A percentile compares a stretch with the other conserved stretches of the same genome.
phyloP scores from a whole-genome alignment of 345 rosid species.

The Sisymbrium altissimum region DNA sequence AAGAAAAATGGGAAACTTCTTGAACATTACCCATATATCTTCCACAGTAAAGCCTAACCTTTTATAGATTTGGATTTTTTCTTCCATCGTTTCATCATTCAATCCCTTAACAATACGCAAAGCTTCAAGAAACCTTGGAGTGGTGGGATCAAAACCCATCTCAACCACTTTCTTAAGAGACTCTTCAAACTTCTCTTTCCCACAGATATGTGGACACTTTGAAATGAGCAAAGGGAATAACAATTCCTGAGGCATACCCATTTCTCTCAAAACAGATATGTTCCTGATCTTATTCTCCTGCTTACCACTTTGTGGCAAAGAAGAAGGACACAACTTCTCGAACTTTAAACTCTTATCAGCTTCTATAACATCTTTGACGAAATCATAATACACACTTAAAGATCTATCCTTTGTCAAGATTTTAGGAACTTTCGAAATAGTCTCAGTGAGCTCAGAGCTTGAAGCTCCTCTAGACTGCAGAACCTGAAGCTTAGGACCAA shows the following conservation, averaged over 20 bases:
- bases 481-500: conserved; percentile 5
- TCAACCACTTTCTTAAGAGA: neutral
- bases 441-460: neutral
- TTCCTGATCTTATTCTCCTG: conserved; percentile 9
- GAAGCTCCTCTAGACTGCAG: neutral
- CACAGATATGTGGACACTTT: neutral
- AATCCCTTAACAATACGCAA: neutral
- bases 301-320: neutral
- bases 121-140: conserved; percentile 16
- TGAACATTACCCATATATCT: neutral
- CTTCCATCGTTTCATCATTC: neutral
- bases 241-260: conserved; percentile 14
- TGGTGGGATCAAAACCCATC: conserved; percentile 25
- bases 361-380: neutral
- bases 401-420: neutral
- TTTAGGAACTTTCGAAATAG: neutral
- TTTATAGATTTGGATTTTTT: neutral
- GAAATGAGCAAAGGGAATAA: neutral
- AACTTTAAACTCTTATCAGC: neutral
- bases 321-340: neutral
- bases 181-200: neutral
- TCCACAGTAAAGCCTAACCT: neutral
- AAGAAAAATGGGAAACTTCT: neutral
- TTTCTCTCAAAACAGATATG: neutral
- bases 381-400: neutral